Base-by-base conservation (phyloP, 73 alveolate genomes). In the Loxodes magnus region DNA sequence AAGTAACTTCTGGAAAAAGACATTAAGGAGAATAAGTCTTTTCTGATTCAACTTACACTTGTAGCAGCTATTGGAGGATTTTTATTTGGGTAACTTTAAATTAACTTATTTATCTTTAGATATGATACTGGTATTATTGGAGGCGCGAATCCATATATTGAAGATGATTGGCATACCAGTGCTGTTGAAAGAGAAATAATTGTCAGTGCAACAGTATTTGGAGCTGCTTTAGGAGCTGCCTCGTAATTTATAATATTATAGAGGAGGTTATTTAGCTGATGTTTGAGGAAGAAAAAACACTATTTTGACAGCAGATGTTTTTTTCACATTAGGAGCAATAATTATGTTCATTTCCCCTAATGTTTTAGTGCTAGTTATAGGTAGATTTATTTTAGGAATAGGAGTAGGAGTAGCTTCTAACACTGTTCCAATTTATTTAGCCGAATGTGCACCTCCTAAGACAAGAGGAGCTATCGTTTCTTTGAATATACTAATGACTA, bases 41-140 rank as follows among this genome's bases (percentile, higher is more conserved):
- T 43, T 43, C 64, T 61, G 6, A 34, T 61, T 9, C 5, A 20
- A 9, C 34, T 61, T 36, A 51, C 75, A 14, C 4, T 61, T n/a
- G 28, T 50, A 4, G 61, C 75, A 27, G 75, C 75, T 0, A 61
- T 61, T 6, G 75, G 75, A 4, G 75, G 75, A 22, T 61, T 61
- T n/a, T 35, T 61, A 38, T 61, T 61, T 35, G 75, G 75, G 69
- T 55, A 39, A 37, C 3, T 14, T 20, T 12, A 16, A 22, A 10
- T 17, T 5, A 39, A 49, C 6, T 50, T 44, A 31, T 49, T 50
- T 14, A 24, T 43, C 25, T 67, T 51, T 34, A 60, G 83, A 22
- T 72, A 72, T 35, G 87, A 72, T 51, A 72, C 87, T 2, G 77
- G 87, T 5, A 71, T 72, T 5, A 51, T 72, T 2, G 79, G 74